Evolutionary conservation across 805 yeast species (phyloP).

Genomic region (Saitoella complicata): DNA sequence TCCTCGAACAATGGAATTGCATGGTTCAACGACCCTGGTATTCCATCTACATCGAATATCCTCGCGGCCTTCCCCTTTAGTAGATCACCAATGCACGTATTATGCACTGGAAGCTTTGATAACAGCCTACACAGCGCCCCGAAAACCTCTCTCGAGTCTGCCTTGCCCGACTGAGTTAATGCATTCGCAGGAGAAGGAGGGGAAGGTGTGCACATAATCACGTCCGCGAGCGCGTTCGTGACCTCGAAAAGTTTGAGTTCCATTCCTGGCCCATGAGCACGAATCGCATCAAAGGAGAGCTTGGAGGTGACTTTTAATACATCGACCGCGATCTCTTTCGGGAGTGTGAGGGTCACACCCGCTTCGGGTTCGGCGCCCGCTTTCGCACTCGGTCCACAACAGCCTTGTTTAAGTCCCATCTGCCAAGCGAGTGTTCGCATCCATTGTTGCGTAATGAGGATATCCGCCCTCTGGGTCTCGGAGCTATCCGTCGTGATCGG

Average conservation of each 20-base stretch:
- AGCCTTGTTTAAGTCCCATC: not conserved
- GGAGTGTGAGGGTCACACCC: not conserved
- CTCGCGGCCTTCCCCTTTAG: not conserved
- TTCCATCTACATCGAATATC: not conserved
- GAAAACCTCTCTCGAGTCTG: not conserved
- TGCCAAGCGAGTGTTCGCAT: conserved; percentile 3
- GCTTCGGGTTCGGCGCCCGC: not conserved
- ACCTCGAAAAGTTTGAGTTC: not conserved
- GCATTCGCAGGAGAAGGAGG: not conserved
- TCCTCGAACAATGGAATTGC: not conserved
- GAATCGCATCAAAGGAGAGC: not conserved
- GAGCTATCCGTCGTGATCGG: not conserved
- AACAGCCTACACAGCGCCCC: not conserved
- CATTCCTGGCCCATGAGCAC: not conserved
- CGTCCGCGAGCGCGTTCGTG: conserved; percentile 1
- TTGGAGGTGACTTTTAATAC: not conserved
- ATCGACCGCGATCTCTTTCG: not conserved
- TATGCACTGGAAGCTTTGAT: not conserved
- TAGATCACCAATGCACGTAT: not conserved
- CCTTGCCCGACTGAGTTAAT: no score
- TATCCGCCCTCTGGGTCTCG: not conserved
- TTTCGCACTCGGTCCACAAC: not conserved
- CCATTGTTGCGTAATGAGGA: conserved; percentile 1
- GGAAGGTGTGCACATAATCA: not conserved
- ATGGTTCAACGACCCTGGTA: no score